Evolutionary conservation across 2,329 filamentous ascomycete genomes (phyloP).

Genomic region (Trichoderma sp.): DNA sequence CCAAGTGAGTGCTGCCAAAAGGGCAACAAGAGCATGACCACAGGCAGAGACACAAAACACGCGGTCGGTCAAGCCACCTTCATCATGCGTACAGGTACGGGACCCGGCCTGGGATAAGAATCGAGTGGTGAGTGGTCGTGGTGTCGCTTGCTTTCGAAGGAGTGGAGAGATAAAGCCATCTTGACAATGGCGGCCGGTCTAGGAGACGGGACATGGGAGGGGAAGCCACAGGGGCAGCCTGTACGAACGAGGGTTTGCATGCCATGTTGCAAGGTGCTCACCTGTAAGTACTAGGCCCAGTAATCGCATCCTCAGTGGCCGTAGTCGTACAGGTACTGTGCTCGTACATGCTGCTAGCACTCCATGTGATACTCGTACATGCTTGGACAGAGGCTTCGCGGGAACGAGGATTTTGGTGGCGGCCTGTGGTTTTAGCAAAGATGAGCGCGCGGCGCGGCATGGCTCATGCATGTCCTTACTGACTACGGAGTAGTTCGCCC

Average conservation of each 20-base stretch:
- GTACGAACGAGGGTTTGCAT: slow-evolving; percentile 2
- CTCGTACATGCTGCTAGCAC: background rate
- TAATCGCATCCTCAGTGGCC: slow-evolving; percentile 10
- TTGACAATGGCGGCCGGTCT: slow-evolving; percentile 5
- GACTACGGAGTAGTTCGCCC: slow-evolving; percentile 16
- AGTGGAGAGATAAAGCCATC: slow-evolving; percentile 10
- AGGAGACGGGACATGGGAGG: slow-evolving; percentile 14
- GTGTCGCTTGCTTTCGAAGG: slow-evolving; percentile 2
- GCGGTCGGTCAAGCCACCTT: background rate
- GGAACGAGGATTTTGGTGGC: slow-evolving; percentile 17
- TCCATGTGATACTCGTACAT: background rate
- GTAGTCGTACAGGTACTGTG: background rate
- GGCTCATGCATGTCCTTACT: slow-evolving; percentile 12
- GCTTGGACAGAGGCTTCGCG: background rate
- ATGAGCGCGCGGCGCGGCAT: slow-evolving; percentile 14
- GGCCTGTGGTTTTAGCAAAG: slow-evolving; percentile 12
- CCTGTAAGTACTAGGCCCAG: background rate
- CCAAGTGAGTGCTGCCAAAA: background rate
- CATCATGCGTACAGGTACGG: background rate
- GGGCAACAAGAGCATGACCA: background rate
- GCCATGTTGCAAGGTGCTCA: background rate
- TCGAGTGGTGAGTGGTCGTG: slow-evolving; percentile 2
- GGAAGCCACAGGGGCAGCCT: background rate
- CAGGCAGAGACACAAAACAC: background rate
- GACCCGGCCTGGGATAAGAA: background rate